These are phyloP conservation scores for Reutealis trisperma DNA, from an alignment of 345 rosid species.

Conservation along the genomic window DNA sequence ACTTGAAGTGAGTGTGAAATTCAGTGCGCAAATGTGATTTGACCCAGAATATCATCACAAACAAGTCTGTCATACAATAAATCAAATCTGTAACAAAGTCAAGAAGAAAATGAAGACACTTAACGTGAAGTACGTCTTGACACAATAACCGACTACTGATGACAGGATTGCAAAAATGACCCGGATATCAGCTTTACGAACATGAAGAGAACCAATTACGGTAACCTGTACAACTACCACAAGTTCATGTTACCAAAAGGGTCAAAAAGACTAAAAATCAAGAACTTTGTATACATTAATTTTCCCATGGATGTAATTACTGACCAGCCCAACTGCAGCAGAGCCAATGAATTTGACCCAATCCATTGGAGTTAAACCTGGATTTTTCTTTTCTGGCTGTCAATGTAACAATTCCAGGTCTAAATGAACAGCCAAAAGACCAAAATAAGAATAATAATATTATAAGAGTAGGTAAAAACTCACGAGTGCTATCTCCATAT, in stretches of 20 bases:
- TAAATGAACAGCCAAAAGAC: neutral
- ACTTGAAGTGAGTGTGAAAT: no score
- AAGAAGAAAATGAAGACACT: slow-evolving; percentile 7
- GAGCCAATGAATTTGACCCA: slow-evolving; percentile 34
- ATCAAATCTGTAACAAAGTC: neutral
- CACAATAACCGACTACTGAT: slow-evolving; percentile 23
- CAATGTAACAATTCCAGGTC: neutral
- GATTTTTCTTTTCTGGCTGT: slow-evolving; percentile 37
- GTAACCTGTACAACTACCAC: slow-evolving; percentile 11
- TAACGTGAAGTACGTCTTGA: slow-evolving; percentile 34
- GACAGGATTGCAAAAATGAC: slow-evolving; percentile 24
- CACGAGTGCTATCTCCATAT: slow-evolving; percentile 35
- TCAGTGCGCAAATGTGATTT: neutral
- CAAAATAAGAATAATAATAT: neutral
- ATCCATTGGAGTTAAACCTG: slow-evolving; percentile 36
- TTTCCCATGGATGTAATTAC: neutral
- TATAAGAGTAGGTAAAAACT: neutral
- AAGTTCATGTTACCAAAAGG: neutral
- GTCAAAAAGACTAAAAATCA: neutral
- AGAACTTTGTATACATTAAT: neutral
- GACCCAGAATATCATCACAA: neutral
- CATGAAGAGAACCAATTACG: slow-evolving; percentile 18
- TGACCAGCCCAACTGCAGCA: slow-evolving; percentile 32
- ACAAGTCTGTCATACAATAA: neutral
- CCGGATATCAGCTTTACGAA: slow-evolving; percentile 19